Conservation (phyloP, 257 asterid genomes). For the Euphrasia confusa region DNA sequence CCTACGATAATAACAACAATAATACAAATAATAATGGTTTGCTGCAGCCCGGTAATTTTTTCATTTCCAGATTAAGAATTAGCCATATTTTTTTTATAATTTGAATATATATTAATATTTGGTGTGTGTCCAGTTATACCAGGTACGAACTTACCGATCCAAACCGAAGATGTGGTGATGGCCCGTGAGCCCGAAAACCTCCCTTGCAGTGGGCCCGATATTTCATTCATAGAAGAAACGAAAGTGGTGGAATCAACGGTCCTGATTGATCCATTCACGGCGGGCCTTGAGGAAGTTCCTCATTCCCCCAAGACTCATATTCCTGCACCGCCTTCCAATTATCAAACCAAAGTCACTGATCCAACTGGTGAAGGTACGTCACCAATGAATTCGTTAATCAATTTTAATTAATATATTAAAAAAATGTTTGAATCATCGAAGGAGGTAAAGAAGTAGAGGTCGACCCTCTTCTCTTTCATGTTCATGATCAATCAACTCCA, state of each 20-base stretch:
- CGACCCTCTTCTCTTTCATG: slow-evolving; percentile 35
- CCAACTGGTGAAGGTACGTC: slow-evolving; percentile 47
- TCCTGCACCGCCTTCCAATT: slow-evolving; percentile 28
- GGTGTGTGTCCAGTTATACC: slow-evolving; percentile 30
- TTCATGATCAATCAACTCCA: slow-evolving; percentile 27
- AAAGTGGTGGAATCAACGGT: slow-evolving; percentile 13
- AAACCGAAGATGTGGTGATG: slow-evolving; percentile 34
- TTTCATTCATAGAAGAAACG: neutral
- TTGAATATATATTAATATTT: neutral
- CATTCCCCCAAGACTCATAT: slow-evolving; percentile 22
- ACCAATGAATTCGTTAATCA: too few species aligned
- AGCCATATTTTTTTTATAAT: too few species aligned
- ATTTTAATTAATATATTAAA: too few species aligned
- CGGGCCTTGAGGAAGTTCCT: slow-evolving; percentile 41
- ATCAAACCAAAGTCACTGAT: slow-evolving; percentile 52
- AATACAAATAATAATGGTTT: too few species aligned
- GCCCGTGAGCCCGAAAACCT: neutral
- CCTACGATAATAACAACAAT: neutral
- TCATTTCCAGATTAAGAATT: too few species aligned
- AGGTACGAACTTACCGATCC: slow-evolving; percentile 34
- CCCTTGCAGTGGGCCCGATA: too few species aligned
- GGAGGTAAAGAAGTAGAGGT: neutral
- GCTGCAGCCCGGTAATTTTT: too few species aligned
- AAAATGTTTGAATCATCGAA: too few species aligned
- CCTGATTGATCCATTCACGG: slow-evolving; percentile 17